Evolutionary conservation across 2,329 filamentous ascomycete genomes (phyloP), one percentile per base, ranked within the genome.

Genomic region (Epichloe scottii): DNA sequence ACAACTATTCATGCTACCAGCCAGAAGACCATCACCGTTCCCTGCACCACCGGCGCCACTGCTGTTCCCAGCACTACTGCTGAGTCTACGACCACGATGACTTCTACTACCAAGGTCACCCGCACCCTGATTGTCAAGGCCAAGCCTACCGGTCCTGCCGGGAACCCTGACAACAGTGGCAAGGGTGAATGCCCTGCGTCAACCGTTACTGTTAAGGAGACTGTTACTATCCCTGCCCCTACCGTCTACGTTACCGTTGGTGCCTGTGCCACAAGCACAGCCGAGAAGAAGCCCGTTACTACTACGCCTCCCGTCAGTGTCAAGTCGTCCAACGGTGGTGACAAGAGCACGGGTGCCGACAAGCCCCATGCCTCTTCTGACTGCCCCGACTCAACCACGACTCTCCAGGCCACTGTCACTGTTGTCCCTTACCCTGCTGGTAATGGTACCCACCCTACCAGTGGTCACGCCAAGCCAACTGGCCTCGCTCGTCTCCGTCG

Each of bases 1-100:
- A 73, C 71, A 59, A 68, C 71, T 51, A 61, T 76, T 54, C 71
- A 63, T 48, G 64, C 68, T 54, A 74, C 71, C 53, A 61, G 68
- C 56, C 57, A 68, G 59, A 60, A 66, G 57, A 71, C 71, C 54
- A 49, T 66, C 50, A 65, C 62, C 21, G 57, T 66, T 50, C 58
- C 61, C 26, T 56, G 58, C 58, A 51, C 54, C 58, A 51, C 54
- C 35, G 48, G 51, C 44, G 51, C 49, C 44, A 46, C 40, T 41
- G 55, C 53, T 53, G 56, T 56, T 54, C 17, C 47, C 19, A 43
- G 43, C 15, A 35, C 23, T 30, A 35, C 54, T 30, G 52, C 53
- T 15, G 62, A 68, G 46, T 51, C 55, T 21, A 70, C 68, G 51
- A 68, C 68, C 17, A 71, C 69, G 50, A 62, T 59, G 46, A 70